A percentile compares a stretch with the other conserved stretches of the same genome.
These are phyloP conservation scores for Cardamine occulta DNA, from an alignment of 345 rosid genomes.

Conservation along the genomic window DNA sequence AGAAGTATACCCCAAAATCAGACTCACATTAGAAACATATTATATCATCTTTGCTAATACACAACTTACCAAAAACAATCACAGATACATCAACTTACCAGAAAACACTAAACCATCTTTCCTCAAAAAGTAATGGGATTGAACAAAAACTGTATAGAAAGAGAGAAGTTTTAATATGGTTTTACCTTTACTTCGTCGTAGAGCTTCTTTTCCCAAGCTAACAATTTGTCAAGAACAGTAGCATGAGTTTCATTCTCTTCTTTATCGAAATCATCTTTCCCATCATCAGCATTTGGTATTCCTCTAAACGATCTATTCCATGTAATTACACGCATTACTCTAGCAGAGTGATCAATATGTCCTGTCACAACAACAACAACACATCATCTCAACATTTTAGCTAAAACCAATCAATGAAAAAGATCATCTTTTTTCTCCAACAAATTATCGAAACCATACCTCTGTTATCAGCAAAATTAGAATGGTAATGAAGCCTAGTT, in stretches of 20 bases:
- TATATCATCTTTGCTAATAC: neutral
- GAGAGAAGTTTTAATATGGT: neutral
- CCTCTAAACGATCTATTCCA: slow-evolving; percentile 95
- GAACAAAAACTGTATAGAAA: neutral
- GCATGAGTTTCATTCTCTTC: slow-evolving; percentile 96
- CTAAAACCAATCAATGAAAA: neutral
- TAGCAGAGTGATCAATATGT: slow-evolving; percentile 87
- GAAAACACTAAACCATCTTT: slow-evolving; percentile 1
- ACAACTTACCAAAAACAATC: slow-evolving; percentile 5
- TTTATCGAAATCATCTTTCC: slow-evolving; percentile 72
- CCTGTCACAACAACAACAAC: slow-evolving; percentile 52
- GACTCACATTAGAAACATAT: slow-evolving; percentile 10
- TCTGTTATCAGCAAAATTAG: slow-evolving; percentile 96
- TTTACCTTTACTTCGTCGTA: slow-evolving; percentile 97
- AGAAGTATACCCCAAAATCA: slow-evolving; percentile 38
- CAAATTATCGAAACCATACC: slow-evolving; percentile 19
- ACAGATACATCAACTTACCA: neutral
- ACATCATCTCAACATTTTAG: neutral
- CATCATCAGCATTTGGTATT: slow-evolving; percentile 53
- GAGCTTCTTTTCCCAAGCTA: slow-evolving; percentile 98
- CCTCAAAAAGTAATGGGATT: neutral
- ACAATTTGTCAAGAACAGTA: slow-evolving; percentile 90
- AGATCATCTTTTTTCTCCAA: neutral
- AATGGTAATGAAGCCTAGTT: slow-evolving; percentile 91
- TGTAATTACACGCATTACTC: slow-evolving; percentile 96